Evolutionary conservation across 805 yeast species (phyloP).

Genomic region (Yarrowia sp.): DNA sequence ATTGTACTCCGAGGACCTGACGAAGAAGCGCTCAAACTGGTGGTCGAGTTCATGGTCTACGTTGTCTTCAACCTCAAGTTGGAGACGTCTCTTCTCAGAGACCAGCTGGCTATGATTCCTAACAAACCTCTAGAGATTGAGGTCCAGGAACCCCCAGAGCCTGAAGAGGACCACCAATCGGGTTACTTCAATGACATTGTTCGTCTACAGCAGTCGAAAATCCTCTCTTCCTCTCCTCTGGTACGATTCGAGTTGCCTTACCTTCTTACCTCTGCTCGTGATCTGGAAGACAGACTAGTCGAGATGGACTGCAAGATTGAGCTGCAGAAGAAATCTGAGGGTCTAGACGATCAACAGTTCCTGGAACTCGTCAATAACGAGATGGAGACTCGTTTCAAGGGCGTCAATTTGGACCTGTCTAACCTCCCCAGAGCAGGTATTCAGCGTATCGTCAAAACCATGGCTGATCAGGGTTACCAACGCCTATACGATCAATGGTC

Average conservation of each 20-base stretch:
- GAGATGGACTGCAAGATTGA: conserved; percentile 29
- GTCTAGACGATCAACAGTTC: conserved; percentile 16
- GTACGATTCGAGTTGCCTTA: conserved; percentile 72
- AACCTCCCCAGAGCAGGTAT: conserved; percentile 46
- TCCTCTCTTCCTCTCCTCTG: conserved; percentile 81
- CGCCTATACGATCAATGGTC: conserved; percentile 39
- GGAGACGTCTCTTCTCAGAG: conserved; percentile 72
- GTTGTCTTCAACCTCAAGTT: conserved; percentile 74
- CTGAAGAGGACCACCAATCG: conserved; percentile 11
- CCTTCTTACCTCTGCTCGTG: conserved; percentile 54
- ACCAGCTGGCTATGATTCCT: conserved; percentile 55
- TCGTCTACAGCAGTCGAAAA: conserved; percentile 42
- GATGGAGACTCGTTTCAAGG: conserved; percentile 6
- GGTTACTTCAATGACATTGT: conserved; percentile 32
- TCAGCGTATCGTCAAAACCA: conserved; percentile 41
- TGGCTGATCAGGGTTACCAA: conserved; percentile 37
- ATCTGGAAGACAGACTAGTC: conserved; percentile 46
- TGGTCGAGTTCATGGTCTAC: conserved; percentile 75
- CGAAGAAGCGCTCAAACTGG: conserved; percentile 64
- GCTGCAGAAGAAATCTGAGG: conserved; percentile 26
- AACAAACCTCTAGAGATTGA: conserved; percentile 19
- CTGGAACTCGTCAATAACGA: conserved; percentile 24
- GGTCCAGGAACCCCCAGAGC: background rate
- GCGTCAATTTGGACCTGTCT: background rate
- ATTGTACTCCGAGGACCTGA: conserved; percentile 80